phyloP scores from a whole-genome alignment of 768 basidiomycete genomes.

The Russula emetica region DNA sequence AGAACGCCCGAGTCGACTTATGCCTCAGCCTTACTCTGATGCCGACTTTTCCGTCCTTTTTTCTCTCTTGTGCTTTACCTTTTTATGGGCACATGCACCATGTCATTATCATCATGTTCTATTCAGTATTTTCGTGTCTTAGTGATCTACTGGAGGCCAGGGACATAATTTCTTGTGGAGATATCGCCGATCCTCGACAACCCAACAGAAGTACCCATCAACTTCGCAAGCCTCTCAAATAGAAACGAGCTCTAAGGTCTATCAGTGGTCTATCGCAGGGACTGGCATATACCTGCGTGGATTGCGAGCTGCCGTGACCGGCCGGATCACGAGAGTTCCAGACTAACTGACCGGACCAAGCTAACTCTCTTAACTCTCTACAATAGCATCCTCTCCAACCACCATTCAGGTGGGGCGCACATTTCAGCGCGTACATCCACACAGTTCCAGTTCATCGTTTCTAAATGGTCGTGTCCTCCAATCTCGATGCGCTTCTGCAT shows the following conservation, averaged over 20 bases:
- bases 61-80: background rate
- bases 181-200: background rate
- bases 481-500: constrained; percentile 49
- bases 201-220: background rate
- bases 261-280: too few species aligned
- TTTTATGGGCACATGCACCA: too few species aligned
- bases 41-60: too few species aligned
- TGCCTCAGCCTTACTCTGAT: too few species aligned
- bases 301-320: background rate
- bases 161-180: background rate
- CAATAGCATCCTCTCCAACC: background rate
- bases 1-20: background rate
- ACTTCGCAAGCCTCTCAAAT: background rate
- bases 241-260: background rate
- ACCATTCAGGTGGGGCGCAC: background rate
- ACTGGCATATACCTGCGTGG: background rate
- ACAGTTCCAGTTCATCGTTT: constrained; percentile 40
- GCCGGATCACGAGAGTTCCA: background rate
- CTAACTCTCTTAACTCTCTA: background rate
- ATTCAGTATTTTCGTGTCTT: too few species aligned
- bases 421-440: background rate
- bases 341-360: background rate
- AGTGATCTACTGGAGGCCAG: too few species aligned
- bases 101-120: too few species aligned
- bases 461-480: constrained; percentile 34